These are phyloP conservation scores for Dryadomyces quercivorus DNA, from an alignment of 2,329 filamentous ascomycete genomes.

Conservation along the genomic window DNA sequence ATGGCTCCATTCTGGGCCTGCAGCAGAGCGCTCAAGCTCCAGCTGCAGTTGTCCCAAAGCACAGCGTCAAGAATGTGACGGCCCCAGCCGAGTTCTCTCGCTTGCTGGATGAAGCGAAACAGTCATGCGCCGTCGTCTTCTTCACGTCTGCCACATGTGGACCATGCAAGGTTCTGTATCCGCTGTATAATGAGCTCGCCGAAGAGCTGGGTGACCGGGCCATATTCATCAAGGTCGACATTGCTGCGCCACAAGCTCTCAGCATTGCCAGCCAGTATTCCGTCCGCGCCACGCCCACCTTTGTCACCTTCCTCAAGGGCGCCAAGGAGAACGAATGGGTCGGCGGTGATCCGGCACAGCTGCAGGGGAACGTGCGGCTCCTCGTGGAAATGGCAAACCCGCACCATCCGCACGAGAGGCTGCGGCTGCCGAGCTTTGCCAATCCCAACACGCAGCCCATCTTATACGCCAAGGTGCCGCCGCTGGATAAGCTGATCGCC, in stretches of 20 bases:
- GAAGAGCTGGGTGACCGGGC: constrained; percentile 56
- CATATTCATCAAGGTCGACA: constrained; percentile 72
- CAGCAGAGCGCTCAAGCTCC: constrained; percentile 17
- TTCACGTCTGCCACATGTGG: constrained; percentile 83
- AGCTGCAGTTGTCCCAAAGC: not conserved
- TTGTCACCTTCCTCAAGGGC: constrained; percentile 72
- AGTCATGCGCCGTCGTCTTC: constrained; percentile 70
- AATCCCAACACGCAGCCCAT: constrained; percentile 53
- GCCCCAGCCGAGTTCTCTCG: constrained; percentile 40
- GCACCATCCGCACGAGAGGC: constrained; percentile 59
- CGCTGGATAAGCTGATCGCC: constrained; percentile 65
- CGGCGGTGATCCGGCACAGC: constrained; percentile 56
- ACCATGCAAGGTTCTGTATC: constrained; percentile 75
- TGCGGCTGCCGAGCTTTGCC: constrained; percentile 60
- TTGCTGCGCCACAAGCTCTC: constrained; percentile 41
- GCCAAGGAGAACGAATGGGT: constrained; percentile 68
- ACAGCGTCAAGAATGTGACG: not conserved
- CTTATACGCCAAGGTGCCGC: constrained; percentile 65
- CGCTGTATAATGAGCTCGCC: constrained; percentile 69
- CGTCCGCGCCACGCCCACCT: constrained; percentile 73
- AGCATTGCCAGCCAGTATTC: constrained; percentile 53
- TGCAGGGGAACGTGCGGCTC: constrained; percentile 61
- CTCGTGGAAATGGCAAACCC: constrained; percentile 65
- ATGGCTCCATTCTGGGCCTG: constrained; percentile 41
- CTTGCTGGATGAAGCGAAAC: constrained; percentile 44